Evolutionary conservation across 768 basidiomycete species (phyloP), one percentile per base, ranked within the genome.

Genomic region (Naganishia onofrii): DNA sequence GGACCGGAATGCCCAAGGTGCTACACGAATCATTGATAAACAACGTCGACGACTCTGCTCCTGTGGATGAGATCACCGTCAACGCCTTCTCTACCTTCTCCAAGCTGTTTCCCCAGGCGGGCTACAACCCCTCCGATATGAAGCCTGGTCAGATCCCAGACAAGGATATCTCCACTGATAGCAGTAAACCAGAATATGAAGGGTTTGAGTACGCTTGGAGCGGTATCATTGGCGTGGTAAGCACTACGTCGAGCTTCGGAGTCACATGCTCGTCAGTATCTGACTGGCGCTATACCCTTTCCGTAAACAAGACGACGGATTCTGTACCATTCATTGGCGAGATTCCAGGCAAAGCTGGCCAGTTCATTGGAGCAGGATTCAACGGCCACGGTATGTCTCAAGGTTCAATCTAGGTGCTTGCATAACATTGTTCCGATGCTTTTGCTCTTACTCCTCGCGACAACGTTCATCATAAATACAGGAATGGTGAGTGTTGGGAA

Each of bases 291-390:
- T n/a, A n/a, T n/a, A n/a, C n/a, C n/a, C n/a, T n/a, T n/a, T n/a
- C n/a, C n/a, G n/a, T n/a, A n/a, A n/a, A n/a, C n/a, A n/a, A 78
- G 76, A 76, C 76, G 12, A 76, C 75, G 15, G 77, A 78, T 51
- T 68, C 67, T 7, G 66, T 76, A 9, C 77, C 77, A 23, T 75
- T 76, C 23, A 68, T 78, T 32, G 77, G 77, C 0, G 53, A 58
- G 17, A 71, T 76, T 5, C 77, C 76, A 1, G 70, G 69, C n/a
- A 78, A 76, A 26, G 23, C 60, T 21, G 75, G 75, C 19, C 77
- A 78, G 44, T 78, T 71, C 52, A 66, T 76, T 31, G 70, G 66
- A 7, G 76, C 74, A 0, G 77, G 60, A 19, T 63, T 63, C 60
- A 63, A 63, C 26, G 60, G 60, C 9, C 60, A 63, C 38, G 77